Percentiles rank a stretch among this genome's conserved stretches.
These are phyloP conservation scores for Penicillium alfredii DNA, from an alignment of 495 filamentous ascomycete species.

Conservation along the genomic window DNA sequence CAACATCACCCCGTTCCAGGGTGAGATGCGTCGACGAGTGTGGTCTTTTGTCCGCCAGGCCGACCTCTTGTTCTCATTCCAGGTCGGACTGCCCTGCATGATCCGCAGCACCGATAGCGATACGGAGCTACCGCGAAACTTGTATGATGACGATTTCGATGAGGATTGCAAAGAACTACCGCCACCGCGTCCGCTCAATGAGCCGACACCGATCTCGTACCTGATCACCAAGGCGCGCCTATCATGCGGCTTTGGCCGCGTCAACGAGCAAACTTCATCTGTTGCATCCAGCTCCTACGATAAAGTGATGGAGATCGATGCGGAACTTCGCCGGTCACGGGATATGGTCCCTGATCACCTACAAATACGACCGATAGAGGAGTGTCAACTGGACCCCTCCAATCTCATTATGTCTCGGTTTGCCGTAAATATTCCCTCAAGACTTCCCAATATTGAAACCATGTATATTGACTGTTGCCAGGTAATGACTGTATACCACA, in stretches of 20 bases:
- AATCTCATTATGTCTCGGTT: conserved; percentile 81
- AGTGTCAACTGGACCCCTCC: conserved; percentile 66
- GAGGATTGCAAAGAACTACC: conserved; percentile 73
- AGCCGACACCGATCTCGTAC: conserved; percentile 82
- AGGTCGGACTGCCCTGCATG: conserved; percentile 86
- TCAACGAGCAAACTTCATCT: conserved; percentile 48
- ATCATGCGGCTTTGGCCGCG: conserved; percentile 53
- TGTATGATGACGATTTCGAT: conserved; percentile 91
- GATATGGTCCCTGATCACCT: conserved; percentile 73
- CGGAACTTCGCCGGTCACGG: conserved; percentile 64
- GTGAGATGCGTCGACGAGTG: conserved; percentile 82
- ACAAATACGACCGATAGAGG: conserved; percentile 68
- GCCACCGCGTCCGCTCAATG: conserved; percentile 61
- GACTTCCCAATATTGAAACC: neutral
- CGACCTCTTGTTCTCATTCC: conserved; percentile 87
- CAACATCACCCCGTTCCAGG: conserved; percentile 78
- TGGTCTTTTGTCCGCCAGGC: conserved; percentile 80
- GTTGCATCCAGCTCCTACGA: conserved; percentile 61
- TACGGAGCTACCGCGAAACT: conserved; percentile 77
- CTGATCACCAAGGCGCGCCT: conserved; percentile 77
- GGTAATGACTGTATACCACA: conserved; percentile 85
- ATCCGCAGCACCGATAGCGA: conserved; percentile 78
- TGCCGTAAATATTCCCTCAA: conserved; percentile 37
- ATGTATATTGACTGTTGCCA: conserved; percentile 14
- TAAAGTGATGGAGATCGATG: conserved; percentile 75